A percentile compares a stretch with the other conserved stretches of the same genome.
Evolutionary conservation across 2,329 filamentous ascomycete species (phyloP).

Genomic region (Diaporthe sp.): DNA sequence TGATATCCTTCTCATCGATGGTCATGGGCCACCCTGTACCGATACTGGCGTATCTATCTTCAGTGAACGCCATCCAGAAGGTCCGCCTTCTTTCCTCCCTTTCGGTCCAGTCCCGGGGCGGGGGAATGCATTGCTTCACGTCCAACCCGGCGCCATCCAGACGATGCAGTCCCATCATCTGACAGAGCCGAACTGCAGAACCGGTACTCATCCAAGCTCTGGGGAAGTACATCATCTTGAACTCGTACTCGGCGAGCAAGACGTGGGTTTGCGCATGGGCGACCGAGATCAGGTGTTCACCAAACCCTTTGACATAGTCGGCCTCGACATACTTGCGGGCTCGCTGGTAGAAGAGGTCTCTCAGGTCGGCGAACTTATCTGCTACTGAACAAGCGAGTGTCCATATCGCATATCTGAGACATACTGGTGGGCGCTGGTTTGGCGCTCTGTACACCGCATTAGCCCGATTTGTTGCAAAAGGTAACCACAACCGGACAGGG

Average conservation of each 20-base stretch:
- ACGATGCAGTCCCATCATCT: constrained; percentile 95
- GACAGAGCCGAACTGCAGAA: constrained; percentile 81
- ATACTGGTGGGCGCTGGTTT: constrained; percentile 86
- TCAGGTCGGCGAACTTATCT: constrained; percentile 84
- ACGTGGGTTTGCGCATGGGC: constrained; percentile 89
- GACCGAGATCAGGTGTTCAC: constrained; percentile 88
- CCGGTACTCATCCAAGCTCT: constrained; percentile 95
- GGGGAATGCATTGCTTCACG: constrained; percentile 91
- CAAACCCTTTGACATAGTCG: constrained; percentile 93
- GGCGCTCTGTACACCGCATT: constrained; percentile 69
- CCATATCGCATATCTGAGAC: constrained; percentile 95
- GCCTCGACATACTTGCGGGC: constrained; percentile 91
- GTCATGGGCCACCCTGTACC: constrained; percentile 98
- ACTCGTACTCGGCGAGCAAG: constrained; percentile 87
- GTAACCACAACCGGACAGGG: not conserved
- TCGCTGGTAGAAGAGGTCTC: constrained; percentile 90
- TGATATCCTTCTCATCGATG: constrained; percentile 91
- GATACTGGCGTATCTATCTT: constrained; percentile 94
- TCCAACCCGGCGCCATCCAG: constrained; percentile 87
- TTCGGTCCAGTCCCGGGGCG: constrained; percentile 93
- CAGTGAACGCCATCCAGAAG: constrained; percentile 94
- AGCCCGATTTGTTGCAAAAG: not conserved
- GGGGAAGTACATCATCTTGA: constrained; percentile 98
- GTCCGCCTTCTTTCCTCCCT: constrained; percentile 90
- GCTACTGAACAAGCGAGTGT: constrained; percentile 88